Evolutionary conservation across 169 alveolate species (phyloP), one percentile per base, ranked within the genome.

Genomic region (Blepharisma undulans): DNA sequence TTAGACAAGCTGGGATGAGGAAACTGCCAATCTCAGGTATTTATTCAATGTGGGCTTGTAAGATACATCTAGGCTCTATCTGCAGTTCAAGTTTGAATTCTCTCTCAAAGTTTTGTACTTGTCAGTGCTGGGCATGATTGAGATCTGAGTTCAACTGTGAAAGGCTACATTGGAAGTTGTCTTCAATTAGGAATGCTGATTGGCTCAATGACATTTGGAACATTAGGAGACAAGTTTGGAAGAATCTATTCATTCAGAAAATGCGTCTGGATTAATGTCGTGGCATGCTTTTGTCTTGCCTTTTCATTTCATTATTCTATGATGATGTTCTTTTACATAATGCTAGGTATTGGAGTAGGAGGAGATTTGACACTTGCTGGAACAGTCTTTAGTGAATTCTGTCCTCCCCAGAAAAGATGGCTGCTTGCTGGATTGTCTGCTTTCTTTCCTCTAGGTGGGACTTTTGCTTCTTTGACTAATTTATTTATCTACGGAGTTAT

Each of bases 301-400:
- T 30, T 33, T 79, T 79, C 87, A 2, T 25, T 79, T 25, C 29
- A 79, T n/a, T 79, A 79, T n/a, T 29, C 8, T 8, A 30, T 30
- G 66, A 30, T 79, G 66, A 30, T 79, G 66, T 4, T 32, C 6
- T 79, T 79, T 79, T n/a, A 27, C 10, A 12, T 33, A n/a, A 10
- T 33, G 25, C 61, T 84, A 8, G 89, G 89, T 0, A 21, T 59
- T 25, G 89, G 89, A 25, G 36, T 84, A 7, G 89, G 89, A 84
- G 89, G 89, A 84, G 89, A 84, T 18, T n/a, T 84, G n/a, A 21
- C 79, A 4, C 29, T 84, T n/a, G 89, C 77, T 0, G 89, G 89
- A 0, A 59, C 78, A 4, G n/a, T 29, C 34, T 84, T 84, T 7
- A n/a, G 48, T 4, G 89, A 84, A 60, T 34, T 84, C 14, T 84